These are phyloP conservation scores for Pseudoperonospora humuli DNA, from an alignment of 352 stramenopile species.

Conservation along the genomic window DNA sequence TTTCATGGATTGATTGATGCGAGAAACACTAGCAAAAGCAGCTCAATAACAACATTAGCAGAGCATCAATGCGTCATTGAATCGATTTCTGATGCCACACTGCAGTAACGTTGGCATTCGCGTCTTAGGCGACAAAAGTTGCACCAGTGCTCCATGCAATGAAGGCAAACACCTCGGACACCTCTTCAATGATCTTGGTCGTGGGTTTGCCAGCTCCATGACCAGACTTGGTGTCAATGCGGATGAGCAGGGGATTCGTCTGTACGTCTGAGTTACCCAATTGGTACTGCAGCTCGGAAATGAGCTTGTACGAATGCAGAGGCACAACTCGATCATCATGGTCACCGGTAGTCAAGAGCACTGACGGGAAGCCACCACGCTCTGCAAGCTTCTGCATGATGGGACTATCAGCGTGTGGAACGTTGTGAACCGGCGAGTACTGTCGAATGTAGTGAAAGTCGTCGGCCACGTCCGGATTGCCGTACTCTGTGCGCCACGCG, in stretches of 20 bases:
- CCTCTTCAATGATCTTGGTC: conserved; percentile 83
- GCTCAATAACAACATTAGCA: not conserved
- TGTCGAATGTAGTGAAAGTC: conserved; percentile 78
- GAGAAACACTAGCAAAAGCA: not conserved
- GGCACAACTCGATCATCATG: conserved; percentile 88
- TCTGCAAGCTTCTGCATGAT: conserved; percentile 43
- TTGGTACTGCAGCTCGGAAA: conserved; percentile 78
- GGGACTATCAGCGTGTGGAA: conserved; percentile 42
- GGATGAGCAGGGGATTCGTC: conserved; percentile 81
- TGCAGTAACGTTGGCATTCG: not conserved
- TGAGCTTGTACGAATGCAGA: conserved; percentile 88
- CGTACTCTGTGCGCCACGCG: conserved; percentile 85
- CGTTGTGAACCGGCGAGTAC: conserved; percentile 89
- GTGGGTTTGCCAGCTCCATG: conserved; percentile 87
- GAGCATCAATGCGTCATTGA: not conserved
- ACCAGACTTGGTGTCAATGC: conserved; percentile 85
- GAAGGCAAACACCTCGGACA: conserved; percentile 80
- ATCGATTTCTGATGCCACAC: not conserved
- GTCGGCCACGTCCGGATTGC: conserved; percentile 65
- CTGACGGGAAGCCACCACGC: conserved; percentile 63
- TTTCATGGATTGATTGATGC: not conserved
- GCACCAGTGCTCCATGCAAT: conserved; percentile 65
- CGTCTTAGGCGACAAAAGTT: conserved; percentile 34
- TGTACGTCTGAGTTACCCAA: conserved; percentile 50
- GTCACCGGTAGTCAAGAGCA: conserved; percentile 83